Base-by-base conservation (phyloP, 2,329 filamentous ascomycete genomes). In the Xylariaceae sp. region DNA sequence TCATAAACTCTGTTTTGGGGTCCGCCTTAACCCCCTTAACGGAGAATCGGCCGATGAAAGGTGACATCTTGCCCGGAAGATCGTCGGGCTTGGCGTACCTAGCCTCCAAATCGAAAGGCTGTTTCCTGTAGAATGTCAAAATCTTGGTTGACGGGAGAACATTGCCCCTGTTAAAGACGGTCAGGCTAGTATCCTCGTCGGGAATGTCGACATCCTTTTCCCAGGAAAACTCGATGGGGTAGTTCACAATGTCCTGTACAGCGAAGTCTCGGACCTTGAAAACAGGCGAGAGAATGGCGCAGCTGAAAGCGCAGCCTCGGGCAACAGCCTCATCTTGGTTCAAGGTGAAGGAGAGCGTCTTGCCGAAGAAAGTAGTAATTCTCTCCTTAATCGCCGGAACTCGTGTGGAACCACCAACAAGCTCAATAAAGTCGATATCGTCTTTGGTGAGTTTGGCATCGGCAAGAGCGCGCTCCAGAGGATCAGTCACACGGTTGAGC, bases 191-290 rank as follows among this genome's bases (percentile, higher is more conserved):
- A 66, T 97, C 93, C 76, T 98, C 93, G 58, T 98, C 93, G 19
- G 93, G 93, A 56, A 98, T 98, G 61, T 98, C 93, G 45, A 89
- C 83, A 19, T 91, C 94, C 77, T 97, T 95, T 76, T 98, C 93
- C 93, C 93, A 98, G 39, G 85, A 87, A 68, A 98, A 98, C 65
- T 98, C 91, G 65, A 98, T 95, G 37, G 93, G 93, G 73, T 97
- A 98, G 74, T 84, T 89, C 70, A 95, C 88, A 59, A 97, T 91
- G 67, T 98, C 93, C 76, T 97, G 89, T 47, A 97, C 85, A 55
- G 89, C 82, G 69, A 98, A 98, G 74, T 98, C 93, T 60, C 93
- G 89, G 63, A 98, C 93, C 65, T 91, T 89, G 85, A 98, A 97
- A 53, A 95, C 87, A 34, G 93, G 93, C 0, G 93, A 97, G 42